These are phyloP conservation scores for Bipolaris gigantea DNA, from an alignment of 2,329 filamentous ascomycete genomes.

Conservation along the genomic window DNA sequence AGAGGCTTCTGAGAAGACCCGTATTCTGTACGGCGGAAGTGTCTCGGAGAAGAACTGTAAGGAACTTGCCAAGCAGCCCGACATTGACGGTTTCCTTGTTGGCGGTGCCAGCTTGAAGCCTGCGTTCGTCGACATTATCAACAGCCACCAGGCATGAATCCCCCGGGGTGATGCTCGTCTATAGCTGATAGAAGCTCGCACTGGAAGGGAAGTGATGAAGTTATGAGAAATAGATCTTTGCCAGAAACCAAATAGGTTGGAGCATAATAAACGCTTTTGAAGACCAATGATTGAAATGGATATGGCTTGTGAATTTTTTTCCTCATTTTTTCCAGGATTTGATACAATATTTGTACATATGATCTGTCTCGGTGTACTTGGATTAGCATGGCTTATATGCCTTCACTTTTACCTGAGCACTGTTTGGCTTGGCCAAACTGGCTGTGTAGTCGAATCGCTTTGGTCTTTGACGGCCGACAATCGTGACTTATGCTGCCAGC, in stretches of 20 bases:
- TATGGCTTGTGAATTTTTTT: background rate
- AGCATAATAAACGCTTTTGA: constrained; percentile 10
- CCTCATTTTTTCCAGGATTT: constrained; percentile 2
- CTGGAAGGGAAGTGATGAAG: background rate
- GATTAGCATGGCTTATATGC: background rate
- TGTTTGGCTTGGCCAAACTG: background rate
- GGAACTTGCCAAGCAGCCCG: constrained; percentile 85
- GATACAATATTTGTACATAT: constrained; percentile 27
- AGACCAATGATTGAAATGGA: background rate
- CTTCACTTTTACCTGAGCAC: background rate
- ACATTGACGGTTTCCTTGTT: constrained; percentile 98
- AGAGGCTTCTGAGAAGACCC: constrained; percentile 79
- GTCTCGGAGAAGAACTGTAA: constrained; percentile 98
- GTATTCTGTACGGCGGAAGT: constrained; percentile 94
- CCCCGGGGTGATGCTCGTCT: constrained; percentile 41
- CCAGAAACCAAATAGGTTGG: constrained; percentile 2
- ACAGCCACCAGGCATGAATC: constrained; percentile 53
- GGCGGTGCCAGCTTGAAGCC: constrained; percentile 97
- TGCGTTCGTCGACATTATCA: constrained; percentile 77
- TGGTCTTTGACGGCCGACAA: background rate
- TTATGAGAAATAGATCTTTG: constrained; percentile 1
- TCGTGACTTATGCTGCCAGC: background rate
- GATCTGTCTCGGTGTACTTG: constrained; percentile 12
- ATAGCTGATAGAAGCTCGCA: constrained; percentile 32
- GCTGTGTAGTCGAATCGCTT: background rate